These are phyloP conservation scores for Poa annua DNA, from an alignment of 176 grass and related monocot genomes.

Conservation along the genomic window DNA sequence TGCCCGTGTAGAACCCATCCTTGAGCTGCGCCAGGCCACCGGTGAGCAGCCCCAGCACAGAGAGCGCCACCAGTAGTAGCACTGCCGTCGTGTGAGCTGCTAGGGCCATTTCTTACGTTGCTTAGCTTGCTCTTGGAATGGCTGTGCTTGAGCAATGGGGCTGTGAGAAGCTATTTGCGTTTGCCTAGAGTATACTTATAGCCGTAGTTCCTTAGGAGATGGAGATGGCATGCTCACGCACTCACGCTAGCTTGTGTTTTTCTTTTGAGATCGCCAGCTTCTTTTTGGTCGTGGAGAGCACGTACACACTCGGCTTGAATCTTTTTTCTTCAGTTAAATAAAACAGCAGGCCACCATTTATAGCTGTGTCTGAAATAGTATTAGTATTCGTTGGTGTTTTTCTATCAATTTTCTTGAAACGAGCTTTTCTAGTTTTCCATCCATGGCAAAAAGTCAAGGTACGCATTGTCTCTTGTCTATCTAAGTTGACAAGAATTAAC, in stretches of 20 bases:
- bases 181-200: neutral
- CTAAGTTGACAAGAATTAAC: neutral
- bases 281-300: neutral
- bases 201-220: too few species aligned
- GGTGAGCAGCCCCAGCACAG: neutral
- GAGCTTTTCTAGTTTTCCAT: neutral
- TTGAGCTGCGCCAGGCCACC: neutral
- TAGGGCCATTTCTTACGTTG: neutral
- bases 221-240: neutral
- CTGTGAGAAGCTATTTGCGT: neutral
- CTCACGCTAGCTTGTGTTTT: neutral
- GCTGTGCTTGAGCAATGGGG: constrained; percentile 1
- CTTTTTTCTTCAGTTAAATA: neutral
- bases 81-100: neutral
- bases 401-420: too few species aligned
- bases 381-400: neutral
- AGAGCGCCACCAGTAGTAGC: neutral
- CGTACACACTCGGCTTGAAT: neutral
- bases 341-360: neutral
- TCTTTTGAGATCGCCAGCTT: too few species aligned
- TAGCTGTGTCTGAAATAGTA: neutral
- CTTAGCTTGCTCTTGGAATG: neutral
- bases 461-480: neutral
- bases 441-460: neutral
- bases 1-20: neutral